These are phyloP conservation scores for Suillus fuscotomentosus DNA, from an alignment of 768 basidiomycete species.

Conservation along the genomic window DNA sequence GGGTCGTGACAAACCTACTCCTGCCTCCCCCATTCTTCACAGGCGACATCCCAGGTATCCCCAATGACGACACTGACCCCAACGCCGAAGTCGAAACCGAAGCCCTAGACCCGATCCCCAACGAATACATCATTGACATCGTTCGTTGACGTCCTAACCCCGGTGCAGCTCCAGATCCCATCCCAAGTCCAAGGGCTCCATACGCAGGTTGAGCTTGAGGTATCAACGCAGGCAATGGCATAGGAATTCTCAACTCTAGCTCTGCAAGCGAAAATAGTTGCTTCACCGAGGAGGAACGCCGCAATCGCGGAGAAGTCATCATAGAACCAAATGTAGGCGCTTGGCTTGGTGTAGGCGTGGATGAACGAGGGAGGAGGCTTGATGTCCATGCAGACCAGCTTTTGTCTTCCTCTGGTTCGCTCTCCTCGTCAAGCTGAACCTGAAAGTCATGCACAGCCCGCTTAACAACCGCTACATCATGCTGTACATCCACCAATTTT, in stretches of 20 bases:
- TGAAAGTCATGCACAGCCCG: slow-evolving; percentile 48
- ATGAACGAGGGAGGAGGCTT: slow-evolving; percentile 47
- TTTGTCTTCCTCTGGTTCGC: slow-evolving; percentile 10
- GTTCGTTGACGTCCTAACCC: slow-evolving; percentile 38
- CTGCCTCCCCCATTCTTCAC: not conserved
- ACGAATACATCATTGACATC: slow-evolving; percentile 61
- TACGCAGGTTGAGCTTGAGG: slow-evolving; percentile 8
- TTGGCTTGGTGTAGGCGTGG: slow-evolving; percentile 26
- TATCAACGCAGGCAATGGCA: slow-evolving; percentile 38
- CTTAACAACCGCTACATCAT: slow-evolving; percentile 74
- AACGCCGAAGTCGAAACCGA: not conserved
- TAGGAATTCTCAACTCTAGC: slow-evolving; percentile 55
- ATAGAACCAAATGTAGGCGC: slow-evolving; percentile 69
- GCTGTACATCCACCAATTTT: slow-evolving; percentile 72
- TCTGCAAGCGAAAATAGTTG: slow-evolving; percentile 33
- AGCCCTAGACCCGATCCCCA: slow-evolving; percentile 53
- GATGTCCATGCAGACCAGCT: slow-evolving; percentile 55
- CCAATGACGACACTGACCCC: not conserved
- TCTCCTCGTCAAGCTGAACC: not conserved
- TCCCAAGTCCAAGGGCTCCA: slow-evolving; percentile 17
- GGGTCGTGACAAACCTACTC: not conserved
- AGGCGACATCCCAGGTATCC: slow-evolving; percentile 8
- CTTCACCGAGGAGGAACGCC: slow-evolving; percentile 45
- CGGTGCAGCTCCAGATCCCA: slow-evolving; percentile 15
- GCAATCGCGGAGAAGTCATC: slow-evolving; percentile 62